These are phyloP conservation scores for Madurella mycetomatis DNA, from an alignment of 2,329 filamentous ascomycete genomes.

Conservation along the genomic window DNA sequence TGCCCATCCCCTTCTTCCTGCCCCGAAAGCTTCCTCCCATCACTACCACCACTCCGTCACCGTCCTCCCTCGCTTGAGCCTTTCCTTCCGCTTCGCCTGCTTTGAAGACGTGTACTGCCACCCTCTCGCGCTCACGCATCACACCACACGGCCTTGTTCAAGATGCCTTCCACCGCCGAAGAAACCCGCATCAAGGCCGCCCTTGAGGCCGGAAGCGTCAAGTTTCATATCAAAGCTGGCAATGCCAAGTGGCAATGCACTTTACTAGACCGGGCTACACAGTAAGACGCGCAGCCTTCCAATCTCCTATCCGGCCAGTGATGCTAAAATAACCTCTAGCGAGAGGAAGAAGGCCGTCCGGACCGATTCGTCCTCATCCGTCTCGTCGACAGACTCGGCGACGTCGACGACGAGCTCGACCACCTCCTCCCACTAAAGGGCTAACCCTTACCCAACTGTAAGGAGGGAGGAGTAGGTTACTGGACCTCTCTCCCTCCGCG, in stretches of 20 bases:
- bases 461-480: background rate
- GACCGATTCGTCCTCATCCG: slow-evolving; percentile 18
- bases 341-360: slow-evolving; percentile 24
- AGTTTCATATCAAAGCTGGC: slow-evolving; percentile 45
- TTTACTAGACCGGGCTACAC: slow-evolving; percentile 40
- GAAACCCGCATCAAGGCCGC: slow-evolving; percentile 23
- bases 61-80: background rate
- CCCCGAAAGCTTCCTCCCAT: background rate
- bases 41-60: background rate
- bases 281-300: slow-evolving; percentile 34
- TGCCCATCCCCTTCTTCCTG: background rate
- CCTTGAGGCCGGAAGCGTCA: slow-evolving; percentile 39
- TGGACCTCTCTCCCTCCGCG: background rate
- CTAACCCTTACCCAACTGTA: background rate
- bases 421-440: slow-evolving; percentile 18
- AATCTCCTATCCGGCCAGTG: background rate
- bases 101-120: background rate
- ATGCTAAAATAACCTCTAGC: slow-evolving; percentile 17
- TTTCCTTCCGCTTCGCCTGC: background rate
- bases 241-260: slow-evolving; percentile 37
- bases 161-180: slow-evolving; percentile 18
- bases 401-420: slow-evolving; percentile 8
- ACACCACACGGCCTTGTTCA: background rate
- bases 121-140: background rate
- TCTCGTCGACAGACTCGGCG: slow-evolving; percentile 7